These are phyloP conservation scores for Leishmania turanica DNA, from an alignment of 208 protist genomes.

Conservation along the genomic window DNA sequence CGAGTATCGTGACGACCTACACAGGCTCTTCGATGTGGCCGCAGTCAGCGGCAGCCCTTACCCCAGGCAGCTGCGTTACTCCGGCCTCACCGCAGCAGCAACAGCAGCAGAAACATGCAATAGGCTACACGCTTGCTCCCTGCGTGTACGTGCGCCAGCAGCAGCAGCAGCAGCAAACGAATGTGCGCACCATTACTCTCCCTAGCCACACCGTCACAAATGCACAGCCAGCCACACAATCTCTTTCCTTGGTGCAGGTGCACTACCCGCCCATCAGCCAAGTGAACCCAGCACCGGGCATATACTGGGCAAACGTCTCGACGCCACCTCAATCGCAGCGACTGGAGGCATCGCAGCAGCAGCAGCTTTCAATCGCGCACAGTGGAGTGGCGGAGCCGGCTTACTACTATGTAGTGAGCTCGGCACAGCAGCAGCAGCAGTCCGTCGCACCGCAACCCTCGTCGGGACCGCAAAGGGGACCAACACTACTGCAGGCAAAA, in stretches of 20 bases:
- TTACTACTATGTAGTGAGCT: constrained; percentile 13
- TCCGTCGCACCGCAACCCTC: background rate
- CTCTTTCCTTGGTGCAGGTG: constrained; percentile 13
- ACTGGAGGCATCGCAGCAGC: background rate
- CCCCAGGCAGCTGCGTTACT: constrained; percentile 6
- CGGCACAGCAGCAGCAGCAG: constrained; percentile 8
- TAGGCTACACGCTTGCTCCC: constrained; percentile 10
- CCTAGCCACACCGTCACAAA: background rate
- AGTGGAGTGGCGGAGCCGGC: background rate
- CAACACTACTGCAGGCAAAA: constrained; percentile 3
- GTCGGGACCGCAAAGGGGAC: background rate
- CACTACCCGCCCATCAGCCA: constrained; percentile 9
- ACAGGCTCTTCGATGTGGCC: constrained; percentile 3
- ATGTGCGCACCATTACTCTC: constrained; percentile 3
- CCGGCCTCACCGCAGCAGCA: background rate
- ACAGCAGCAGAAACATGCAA: background rate
- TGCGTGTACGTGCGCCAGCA: constrained; percentile 15
- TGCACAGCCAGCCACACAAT: background rate
- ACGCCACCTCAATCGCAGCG: background rate
- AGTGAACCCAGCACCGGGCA: background rate
- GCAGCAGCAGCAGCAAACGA: background rate
- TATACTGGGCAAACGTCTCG: constrained; percentile 14
- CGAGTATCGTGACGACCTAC: background rate
- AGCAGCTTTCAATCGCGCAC: background rate
- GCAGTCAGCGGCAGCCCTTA: background rate